Base-by-base conservation (phyloP, 2,329 filamentous ascomycete genomes). In the Dactylellina sp. region DNA sequence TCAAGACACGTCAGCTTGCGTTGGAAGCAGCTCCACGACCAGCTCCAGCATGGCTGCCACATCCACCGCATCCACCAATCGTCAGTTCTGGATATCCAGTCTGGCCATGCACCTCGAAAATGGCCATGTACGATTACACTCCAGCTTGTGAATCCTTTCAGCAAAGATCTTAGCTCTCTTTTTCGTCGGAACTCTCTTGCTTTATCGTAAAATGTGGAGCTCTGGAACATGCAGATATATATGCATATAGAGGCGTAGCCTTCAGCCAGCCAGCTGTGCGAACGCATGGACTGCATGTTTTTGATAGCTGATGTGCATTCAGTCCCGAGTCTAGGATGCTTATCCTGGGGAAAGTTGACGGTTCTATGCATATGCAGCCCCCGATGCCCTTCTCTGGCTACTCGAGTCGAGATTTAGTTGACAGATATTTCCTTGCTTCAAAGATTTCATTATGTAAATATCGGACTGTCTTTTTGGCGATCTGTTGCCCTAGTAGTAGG, bases 131-230 rank as follows among this genome's bases (percentile, higher is more conserved):
- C 44, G 62, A 57, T 66, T 59, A 68, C 63, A 53, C 42, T 60
- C 28, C 44, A 55, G 39, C 44, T 52, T 28, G 42, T 35, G 37
- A 35, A 55, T 22, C 32, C 28, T 37, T 42, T 39, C 25, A 64
- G 22, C 12, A 56, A 55, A 55, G 9, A 42, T 1, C 35, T 18
- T 11, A 40, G 40, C 24, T 66, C 18, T 66, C 40, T 39, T 50
- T 57, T 71, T 71, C 44, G 66, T 64, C 66, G 66, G 66, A 64
- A 64, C 66, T 71, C 66, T 71, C 46, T 14, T 64, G 32, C 57
- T 46, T 63, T 59, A 59, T 63, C 49, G 37, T 22, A 52, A 35
- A 42, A 16, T 46, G 59, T 42, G 46, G 59, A 63, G 66, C 66
- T 57, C 66, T 71, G 44, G 50, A 57, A 57, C 57, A 68, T 66